Base-by-base conservation (phyloP, 2,329 filamentous ascomycete species). In the Neopestalotiopsis clavispora region DNA sequence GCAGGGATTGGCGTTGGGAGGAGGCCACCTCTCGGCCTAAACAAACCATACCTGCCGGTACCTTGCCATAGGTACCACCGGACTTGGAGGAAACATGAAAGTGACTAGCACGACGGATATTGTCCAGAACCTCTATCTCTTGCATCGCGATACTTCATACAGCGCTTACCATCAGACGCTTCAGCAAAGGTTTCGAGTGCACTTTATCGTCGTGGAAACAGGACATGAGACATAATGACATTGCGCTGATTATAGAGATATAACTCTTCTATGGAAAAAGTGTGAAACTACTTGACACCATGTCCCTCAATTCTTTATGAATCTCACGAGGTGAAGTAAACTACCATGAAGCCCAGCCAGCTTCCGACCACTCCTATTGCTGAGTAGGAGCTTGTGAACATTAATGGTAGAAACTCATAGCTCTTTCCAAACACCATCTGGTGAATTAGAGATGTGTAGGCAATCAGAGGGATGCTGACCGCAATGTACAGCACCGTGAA, bases 311-410 rank as follows among this genome's bases (percentile, higher is more conserved):
- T 64, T 71, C 68, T 60, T 62, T 58, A 23, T 52, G 49, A 49
- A 17, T 30, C 34, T 69, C 80, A 88, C 42, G 86, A 86, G 6
- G 86, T 85, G 75, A 98, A 95, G 81, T 95, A 98, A 65, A 98
- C 94, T 40, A 97, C 93, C 83, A 95, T 89, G 79, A 97, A 98
- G 10, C 96, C 95, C 56, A 98, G 76, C 95, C 95, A 98, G 81
- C 96, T 98, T 3, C 94, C 94, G 20, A 98, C 90, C 0, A 98
- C 95, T n/a, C 96, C 96, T 69, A 98, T 85, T 4, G 96, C 96
- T 42, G 92, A 94, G 80, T 98, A 99, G 13, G 93, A 92, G 84
- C 95, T 98, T 74, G 91, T 98, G 78, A 98, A 96, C 95, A 99
- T 98, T 74, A 98, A 84, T 32, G 96, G 96, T 67, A 99, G 81